Conservation (phyloP, 2,329 filamentous ascomycete species). For the Cucurbitaria berberidis region DNA sequence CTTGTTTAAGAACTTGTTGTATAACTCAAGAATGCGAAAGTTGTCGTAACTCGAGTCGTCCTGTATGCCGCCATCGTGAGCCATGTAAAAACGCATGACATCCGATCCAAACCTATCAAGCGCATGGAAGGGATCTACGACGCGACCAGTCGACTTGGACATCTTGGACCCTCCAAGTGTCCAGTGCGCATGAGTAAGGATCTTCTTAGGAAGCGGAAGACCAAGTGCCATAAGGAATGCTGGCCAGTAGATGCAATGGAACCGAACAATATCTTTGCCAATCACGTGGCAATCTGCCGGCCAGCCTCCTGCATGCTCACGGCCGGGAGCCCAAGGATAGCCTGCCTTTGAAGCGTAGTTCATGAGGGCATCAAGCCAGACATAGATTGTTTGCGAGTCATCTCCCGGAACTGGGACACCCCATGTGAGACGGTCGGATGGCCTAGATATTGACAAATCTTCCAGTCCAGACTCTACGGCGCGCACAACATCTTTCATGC, state of each 20-base stretch:
- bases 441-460: constrained; percentile 89
- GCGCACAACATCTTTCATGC: constrained; percentile 78
- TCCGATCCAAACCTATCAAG: constrained; percentile 89
- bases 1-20: constrained; percentile 78
- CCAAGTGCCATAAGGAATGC: constrained; percentile 90
- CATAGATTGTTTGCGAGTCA: constrained; percentile 87
- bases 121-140: constrained; percentile 92
- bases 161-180: constrained; percentile 91
- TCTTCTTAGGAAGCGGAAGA: constrained; percentile 75
- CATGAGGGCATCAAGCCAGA: constrained; percentile 95
- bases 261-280: constrained; percentile 93
- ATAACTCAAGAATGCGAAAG: constrained; percentile 71
- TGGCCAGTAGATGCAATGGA: constrained; percentile 98
- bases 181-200: constrained; percentile 95
- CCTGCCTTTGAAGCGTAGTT: constrained; percentile 92
- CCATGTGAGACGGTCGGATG: constrained; percentile 78
- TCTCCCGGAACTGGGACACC: constrained; percentile 89
- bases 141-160: constrained; percentile 94
- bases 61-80: constrained; percentile 76
- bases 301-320: constrained; percentile 72
- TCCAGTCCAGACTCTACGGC: constrained; percentile 79
- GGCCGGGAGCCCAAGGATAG: constrained; percentile 77
- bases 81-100: constrained; percentile 86
- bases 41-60: constrained; percentile 89
- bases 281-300: constrained; percentile 91